These are phyloP conservation scores for Sugiyamaella castrensis DNA, from an alignment of 1,139 yeast species.

Conservation along the genomic window DNA sequence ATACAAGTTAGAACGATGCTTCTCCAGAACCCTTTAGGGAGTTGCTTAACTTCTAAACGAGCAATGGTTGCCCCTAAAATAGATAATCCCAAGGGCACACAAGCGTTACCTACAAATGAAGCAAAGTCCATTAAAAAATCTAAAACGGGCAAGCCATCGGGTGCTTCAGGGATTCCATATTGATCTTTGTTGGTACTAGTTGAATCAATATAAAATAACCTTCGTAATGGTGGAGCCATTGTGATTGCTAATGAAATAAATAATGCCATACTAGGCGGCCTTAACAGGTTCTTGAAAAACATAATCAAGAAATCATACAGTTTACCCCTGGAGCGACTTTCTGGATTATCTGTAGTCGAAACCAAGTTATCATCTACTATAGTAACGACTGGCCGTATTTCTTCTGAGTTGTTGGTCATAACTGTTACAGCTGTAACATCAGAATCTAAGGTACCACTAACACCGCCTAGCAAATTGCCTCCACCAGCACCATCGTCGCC, in stretches of 20 bases:
- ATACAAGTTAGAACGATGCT: constrained; percentile 46
- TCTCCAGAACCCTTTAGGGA: constrained; percentile 74
- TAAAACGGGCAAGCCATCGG: constrained; percentile 78
- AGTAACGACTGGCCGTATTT: too few species aligned
- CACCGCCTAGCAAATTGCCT: too few species aligned
- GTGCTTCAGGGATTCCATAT: constrained; percentile 55
- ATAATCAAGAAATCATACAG: constrained; percentile 31
- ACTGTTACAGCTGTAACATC: too few species aligned
- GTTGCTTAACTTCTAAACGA: constrained; percentile 54
- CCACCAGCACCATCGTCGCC: too few species aligned
- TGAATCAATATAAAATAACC: constrained; percentile 49
- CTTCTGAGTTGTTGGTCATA: too few species aligned
- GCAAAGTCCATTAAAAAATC: constrained; percentile 81
- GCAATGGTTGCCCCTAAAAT: constrained; percentile 85
- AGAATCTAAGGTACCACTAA: too few species aligned
- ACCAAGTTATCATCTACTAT: too few species aligned
- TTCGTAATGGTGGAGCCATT: constrained; percentile 84
- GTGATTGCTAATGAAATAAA: constrained; percentile 61
- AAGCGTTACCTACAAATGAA: constrained; percentile 76
- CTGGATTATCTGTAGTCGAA: too few species aligned
- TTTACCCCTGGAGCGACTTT: neutral
- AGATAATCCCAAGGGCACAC: constrained; percentile 82
- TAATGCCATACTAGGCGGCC: constrained; percentile 70
- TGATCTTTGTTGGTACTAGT: constrained; percentile 23
- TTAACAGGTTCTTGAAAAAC: constrained; percentile 55